Conservation (phyloP, 345 rosid species). For the Pugionium cornutum region DNA sequence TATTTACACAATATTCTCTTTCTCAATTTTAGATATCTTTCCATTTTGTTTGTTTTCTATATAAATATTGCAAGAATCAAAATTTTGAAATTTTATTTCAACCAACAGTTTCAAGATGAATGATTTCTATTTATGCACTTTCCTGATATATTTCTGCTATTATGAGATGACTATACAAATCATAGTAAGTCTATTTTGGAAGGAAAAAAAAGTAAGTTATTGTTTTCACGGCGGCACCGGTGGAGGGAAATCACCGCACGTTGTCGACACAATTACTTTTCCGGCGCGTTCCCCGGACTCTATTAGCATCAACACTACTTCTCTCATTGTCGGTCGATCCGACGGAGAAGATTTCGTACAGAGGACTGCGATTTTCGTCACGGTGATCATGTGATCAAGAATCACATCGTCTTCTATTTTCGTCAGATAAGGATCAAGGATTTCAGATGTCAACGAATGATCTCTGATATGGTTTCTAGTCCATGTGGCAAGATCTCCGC, state of each 20-base stretch:
- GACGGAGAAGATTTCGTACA: constrained; percentile 71
- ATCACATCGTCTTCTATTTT: constrained; percentile 55
- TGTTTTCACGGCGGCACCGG: constrained; percentile 33
- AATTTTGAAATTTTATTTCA: constrained; percentile 7
- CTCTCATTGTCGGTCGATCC: constrained; percentile 90
- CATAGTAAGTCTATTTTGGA: constrained; percentile 30
- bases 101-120: constrained; percentile 7
- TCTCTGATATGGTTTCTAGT: constrained; percentile 60
- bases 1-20: neutral
- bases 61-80: neutral
- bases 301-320: constrained; percentile 73
- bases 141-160: constrained; percentile 26
- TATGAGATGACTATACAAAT: constrained; percentile 34
- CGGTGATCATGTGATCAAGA: constrained; percentile 70
- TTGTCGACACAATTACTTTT: constrained; percentile 43
- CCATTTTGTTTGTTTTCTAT: neutral
- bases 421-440: constrained; percentile 61
- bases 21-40: neutral
- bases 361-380: constrained; percentile 71
- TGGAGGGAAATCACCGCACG: constrained; percentile 42
- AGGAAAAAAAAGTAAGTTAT: neutral
- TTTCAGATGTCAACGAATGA: constrained; percentile 53
- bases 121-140: constrained; percentile 12
- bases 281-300: constrained; percentile 68
- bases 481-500: constrained; percentile 86